phyloP scores from a whole-genome alignment of 208 protist species.

The Leishmania lainsoni region DNA sequence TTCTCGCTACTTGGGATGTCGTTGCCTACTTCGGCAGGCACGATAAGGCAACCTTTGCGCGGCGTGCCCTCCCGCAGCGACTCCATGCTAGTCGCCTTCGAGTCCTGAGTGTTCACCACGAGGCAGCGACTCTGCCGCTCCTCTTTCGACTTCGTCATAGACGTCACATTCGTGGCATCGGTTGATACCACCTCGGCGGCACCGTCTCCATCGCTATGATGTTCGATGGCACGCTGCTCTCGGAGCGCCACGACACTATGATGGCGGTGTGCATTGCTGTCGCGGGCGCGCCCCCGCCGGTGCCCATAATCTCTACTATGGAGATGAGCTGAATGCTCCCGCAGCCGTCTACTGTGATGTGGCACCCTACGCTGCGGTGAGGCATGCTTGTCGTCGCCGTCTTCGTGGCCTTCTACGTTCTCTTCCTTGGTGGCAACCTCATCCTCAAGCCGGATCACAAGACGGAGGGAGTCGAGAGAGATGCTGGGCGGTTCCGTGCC shows the following conservation, averaged over 20 bases:
- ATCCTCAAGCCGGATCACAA: conserved; percentile 7
- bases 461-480: conserved; percentile 14
- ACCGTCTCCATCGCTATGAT: neutral
- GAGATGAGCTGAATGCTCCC: neutral
- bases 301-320: neutral
- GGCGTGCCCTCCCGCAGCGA: conserved; percentile 28
- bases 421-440: neutral
- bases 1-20: conserved; percentile 16
- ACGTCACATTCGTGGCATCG: neutral
- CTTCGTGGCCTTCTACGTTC: neutral
- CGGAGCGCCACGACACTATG: neutral
- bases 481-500: neutral
- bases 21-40: conserved; percentile 28
- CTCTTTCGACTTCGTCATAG: neutral
- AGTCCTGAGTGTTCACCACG: conserved; percentile 9
- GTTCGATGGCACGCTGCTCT: neutral
- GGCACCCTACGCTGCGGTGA: neutral
- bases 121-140: conserved; percentile 18
- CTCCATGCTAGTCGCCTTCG: conserved; percentile 11
- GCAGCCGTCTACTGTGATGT: neutral
- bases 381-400: neutral
- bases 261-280: neutral
- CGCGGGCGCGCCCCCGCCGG: neutral
- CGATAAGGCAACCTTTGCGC: conserved; percentile 20
- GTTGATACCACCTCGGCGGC: neutral